Evolutionary conservation across 495 filamentous ascomycete species (phyloP).

Genomic region (Xylaria acuta): DNA sequence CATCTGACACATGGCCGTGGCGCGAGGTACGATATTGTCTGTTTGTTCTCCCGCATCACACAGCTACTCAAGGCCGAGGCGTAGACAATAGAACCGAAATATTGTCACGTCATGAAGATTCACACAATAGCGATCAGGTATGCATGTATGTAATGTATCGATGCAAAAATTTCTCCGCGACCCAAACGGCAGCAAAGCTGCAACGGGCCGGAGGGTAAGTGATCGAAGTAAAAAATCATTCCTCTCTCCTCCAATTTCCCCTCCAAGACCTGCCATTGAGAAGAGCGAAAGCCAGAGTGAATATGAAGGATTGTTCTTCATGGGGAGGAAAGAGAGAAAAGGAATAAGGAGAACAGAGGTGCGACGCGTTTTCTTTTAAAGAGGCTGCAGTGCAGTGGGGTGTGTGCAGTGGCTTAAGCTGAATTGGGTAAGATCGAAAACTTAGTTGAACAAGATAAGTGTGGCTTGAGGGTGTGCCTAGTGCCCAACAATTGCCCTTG

Average conservation of each 20-base stretch:
- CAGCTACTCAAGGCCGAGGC: neutral
- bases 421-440: neutral
- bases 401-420: neutral
- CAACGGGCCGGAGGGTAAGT: slow-evolving; percentile 59
- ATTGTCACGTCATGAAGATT: neutral
- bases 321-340: slow-evolving; percentile 52
- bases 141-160: slow-evolving; percentile 43
- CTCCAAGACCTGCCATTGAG: slow-evolving; percentile 68
- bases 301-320: slow-evolving; percentile 74
- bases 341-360: slow-evolving; percentile 5
- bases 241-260: slow-evolving; percentile 79
- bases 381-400: neutral
- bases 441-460: neutral
- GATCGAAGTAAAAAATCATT: slow-evolving; percentile 45
- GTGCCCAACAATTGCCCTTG: neutral
- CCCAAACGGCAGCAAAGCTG: slow-evolving; percentile 43
- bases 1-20: neutral
- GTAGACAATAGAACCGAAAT: neutral
- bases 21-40: neutral
- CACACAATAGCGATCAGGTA: neutral
- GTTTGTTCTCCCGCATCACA: no score
- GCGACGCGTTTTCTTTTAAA: slow-evolving; percentile 12
- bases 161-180: slow-evolving; percentile 54
- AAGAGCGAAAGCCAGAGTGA: slow-evolving; percentile 74
- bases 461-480: slow-evolving; percentile 2